Evolutionary conservation across 768 basidiomycete species (phyloP).

Genomic region (Filobasidium wieringae): DNA sequence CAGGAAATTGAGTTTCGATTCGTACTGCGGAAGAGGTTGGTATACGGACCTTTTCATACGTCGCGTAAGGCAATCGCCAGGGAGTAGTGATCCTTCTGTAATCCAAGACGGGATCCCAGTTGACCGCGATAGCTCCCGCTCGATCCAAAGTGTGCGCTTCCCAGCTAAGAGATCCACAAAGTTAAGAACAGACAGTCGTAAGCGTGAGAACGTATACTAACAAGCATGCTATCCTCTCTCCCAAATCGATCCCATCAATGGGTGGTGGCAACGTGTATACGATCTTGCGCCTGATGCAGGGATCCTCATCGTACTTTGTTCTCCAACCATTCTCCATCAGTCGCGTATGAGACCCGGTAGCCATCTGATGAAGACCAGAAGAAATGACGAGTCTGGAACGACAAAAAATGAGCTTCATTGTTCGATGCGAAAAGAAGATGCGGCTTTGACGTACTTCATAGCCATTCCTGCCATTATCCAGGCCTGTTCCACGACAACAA

Average conservation of each 20-base stretch:
- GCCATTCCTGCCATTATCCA: conserved; percentile 1
- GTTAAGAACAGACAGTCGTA: too few relatives aligned
- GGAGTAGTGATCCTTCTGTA: conserved; percentile 16
- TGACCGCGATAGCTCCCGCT: conserved; percentile 12
- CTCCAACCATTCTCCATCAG: background rate
- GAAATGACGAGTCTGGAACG: conserved; percentile 10
- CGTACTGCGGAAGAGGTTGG: too few relatives aligned
- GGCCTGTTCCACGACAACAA: conserved; percentile 1
- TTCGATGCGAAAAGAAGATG: too few relatives aligned
- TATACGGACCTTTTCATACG: background rate
- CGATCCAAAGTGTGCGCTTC: conserved; percentile 11
- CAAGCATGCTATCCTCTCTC: conserved; percentile 16
- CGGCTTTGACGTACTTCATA: background rate
- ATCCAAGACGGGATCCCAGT: conserved; percentile 12
- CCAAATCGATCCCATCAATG: conserved; percentile 11
- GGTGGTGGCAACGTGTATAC: conserved; percentile 13
- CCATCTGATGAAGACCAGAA: conserved; percentile 16
- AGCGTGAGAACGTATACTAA: too few relatives aligned
- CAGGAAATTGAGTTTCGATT: too few relatives aligned
- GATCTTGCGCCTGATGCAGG: conserved; percentile 3
- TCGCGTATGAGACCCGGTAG: background rate
- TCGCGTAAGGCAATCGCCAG: background rate
- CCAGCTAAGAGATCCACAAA: too few relatives aligned
- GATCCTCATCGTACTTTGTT: background rate
- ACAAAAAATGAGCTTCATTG: too few relatives aligned